These are phyloP conservation scores for Neurospora sp. DNA, from an alignment of 495 filamentous ascomycete genomes.

Conservation along the genomic window DNA sequence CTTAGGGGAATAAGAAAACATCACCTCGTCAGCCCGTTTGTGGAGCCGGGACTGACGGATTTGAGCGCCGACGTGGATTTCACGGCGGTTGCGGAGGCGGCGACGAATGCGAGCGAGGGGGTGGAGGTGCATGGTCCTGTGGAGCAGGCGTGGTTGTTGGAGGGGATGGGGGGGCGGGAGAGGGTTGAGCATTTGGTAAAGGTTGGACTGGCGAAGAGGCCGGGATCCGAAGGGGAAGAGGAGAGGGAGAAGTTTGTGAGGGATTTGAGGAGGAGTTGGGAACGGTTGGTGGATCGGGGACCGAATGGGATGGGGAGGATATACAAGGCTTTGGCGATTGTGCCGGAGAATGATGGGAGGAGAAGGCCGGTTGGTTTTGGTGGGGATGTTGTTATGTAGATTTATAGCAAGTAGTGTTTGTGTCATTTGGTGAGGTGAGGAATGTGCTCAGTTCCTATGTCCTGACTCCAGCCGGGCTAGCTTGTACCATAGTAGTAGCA, in stretches of 20 bases:
- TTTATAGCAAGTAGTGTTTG: not conserved
- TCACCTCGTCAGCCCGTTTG: conserved; percentile 62
- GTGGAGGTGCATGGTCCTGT: conserved; percentile 92
- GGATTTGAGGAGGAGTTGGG: conserved; percentile 64
- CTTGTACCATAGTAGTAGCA: not conserved
- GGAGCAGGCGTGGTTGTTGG: conserved; percentile 71
- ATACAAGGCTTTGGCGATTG: conserved; percentile 85
- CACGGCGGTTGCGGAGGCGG: conserved; percentile 68
- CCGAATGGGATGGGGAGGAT: conserved; percentile 82
- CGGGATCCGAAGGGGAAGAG: conserved; percentile 10
- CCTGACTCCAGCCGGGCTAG: not conserved
- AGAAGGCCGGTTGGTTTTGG: conserved; percentile 87
- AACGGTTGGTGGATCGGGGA: conserved; percentile 65
- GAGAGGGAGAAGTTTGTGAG: conserved; percentile 55
- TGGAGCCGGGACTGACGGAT: conserved; percentile 68
- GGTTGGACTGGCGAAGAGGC: conserved; percentile 18
- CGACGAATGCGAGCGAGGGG: conserved; percentile 56
- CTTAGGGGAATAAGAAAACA: conserved; percentile 79
- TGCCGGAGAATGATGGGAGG: conserved; percentile 67
- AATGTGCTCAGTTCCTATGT: too few species aligned
- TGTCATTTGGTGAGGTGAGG: not conserved
- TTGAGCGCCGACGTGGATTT: conserved; percentile 92
- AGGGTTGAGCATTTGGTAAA: conserved; percentile 52
- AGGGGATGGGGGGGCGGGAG: conserved; percentile 69
- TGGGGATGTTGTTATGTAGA: conserved; percentile 44